Evolutionary conservation across 305 asterid species (phyloP), one percentile per base, ranked within the genome.

Genomic region (Fraxinus platypoda): DNA sequence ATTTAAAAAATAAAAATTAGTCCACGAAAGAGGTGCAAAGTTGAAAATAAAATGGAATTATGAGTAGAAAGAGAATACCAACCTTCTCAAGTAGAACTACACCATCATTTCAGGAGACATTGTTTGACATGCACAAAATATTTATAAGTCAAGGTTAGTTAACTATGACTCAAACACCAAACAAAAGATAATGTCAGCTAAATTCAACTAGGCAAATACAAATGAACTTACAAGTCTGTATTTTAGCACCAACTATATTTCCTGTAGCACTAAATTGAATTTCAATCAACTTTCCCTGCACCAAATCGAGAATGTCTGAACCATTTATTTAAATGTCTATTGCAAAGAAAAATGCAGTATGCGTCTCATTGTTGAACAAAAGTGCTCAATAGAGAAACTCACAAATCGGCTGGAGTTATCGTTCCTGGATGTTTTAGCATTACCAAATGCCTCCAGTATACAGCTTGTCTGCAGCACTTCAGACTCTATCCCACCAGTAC

Each of bases 391-490:
- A 80, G 70, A 79, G 70, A 80, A 87, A 94, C 99, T 88, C 87
- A 96, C 99, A 86, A 94, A 96, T 89, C 98, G 94, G 88, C 98
- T 96, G 81, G 99, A 91, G 87, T 93, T 96, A 87, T 89, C 83
- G 86, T 91, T 94, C 85, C 83, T 87, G 66, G 88, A 91, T 62
- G 98, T 96, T 92, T 92, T 96, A 72, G 98, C 98, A 91, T 96
- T 96, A 80, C 98, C 99, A 88, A 96, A 94, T 75, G 99, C 97
- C 87, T 96, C 98, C 81, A 96, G 84, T 85, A 96, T 86, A 88
- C 87, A 91, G 87, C 93, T 93, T 82, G 96, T 87, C 86, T 91
- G 94, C 91, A 94, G 87, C 86, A 96, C 79, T 89, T 92, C 90
- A 75, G 91, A 84, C 84, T 91, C 97, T 87, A 94, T 81, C 83